phyloP scores from a whole-genome alignment of 257 asterid genomes.

The Scutellaria baicalensis region DNA sequence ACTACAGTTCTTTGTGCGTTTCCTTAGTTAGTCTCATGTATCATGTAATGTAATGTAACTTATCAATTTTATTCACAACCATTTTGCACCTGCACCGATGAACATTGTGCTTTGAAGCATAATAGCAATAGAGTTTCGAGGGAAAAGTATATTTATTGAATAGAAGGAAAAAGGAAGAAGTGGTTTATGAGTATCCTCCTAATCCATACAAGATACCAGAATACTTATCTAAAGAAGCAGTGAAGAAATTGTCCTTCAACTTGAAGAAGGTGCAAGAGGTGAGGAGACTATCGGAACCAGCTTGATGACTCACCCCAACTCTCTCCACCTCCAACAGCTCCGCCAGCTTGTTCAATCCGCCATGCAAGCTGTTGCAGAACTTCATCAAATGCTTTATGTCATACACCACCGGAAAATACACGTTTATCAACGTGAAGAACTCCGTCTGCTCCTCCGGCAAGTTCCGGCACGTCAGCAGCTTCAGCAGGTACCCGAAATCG shows the following conservation, averaged over 20 bases:
- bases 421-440: constrained; percentile 27
- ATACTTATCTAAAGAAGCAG: constrained; percentile 37
- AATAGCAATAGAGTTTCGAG: no score
- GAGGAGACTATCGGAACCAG: constrained; percentile 44
- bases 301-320: constrained; percentile 40
- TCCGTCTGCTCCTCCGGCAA: constrained; percentile 36
- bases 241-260: constrained; percentile 36
- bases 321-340: constrained; percentile 44
- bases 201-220: constrained; percentile 44
- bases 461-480: constrained; percentile 29
- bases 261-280: constrained; percentile 32
- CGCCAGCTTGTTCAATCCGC: constrained; percentile 42
- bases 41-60: no score
- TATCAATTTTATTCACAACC: no score
- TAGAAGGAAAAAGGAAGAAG: not conserved
- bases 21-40: no score
- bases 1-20: no score
- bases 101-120: no score
- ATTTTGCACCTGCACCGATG: no score
- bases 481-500: constrained; percentile 47
- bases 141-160: no score
- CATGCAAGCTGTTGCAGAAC: constrained; percentile 42
- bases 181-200: constrained; percentile 20
- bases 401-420: constrained; percentile 30
- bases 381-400: constrained; percentile 48